A percentile compares a stretch with the other conserved stretches of the same genome.
phyloP scores from a whole-genome alignment of 1,284 basidiomycete species.

The Puccinia novopanici region DNA sequence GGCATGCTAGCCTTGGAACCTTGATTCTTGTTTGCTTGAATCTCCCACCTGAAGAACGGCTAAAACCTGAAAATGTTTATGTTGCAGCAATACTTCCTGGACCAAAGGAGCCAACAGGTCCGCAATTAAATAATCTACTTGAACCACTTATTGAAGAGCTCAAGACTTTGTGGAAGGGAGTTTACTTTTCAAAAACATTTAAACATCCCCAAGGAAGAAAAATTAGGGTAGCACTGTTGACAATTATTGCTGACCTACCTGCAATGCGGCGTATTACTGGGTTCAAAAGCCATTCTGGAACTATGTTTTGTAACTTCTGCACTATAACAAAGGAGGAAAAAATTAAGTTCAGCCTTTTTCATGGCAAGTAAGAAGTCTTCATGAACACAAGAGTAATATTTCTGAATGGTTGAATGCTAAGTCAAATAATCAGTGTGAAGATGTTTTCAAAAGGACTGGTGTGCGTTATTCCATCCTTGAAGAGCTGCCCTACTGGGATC shows the following conservation, averaged over 20 bases:
- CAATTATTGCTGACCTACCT: constrained; percentile 19
- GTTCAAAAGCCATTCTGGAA: too few species aligned
- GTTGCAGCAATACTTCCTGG: constrained; percentile 60
- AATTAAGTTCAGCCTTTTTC: background rate
- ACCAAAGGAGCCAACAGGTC: constrained; percentile 50
- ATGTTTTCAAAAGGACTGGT: too few species aligned
- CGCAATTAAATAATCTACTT: constrained; percentile 58
- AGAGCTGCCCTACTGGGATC: too few species aligned
- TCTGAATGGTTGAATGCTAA: too few species aligned
- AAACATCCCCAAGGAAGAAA: constrained; percentile 6
- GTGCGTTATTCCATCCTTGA: too few species aligned
- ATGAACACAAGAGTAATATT: too few species aligned
- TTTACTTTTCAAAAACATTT: constrained; percentile 29
- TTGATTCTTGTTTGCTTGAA: constrained; percentile 33
- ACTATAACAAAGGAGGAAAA: constrained; percentile 12
- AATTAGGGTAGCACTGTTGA: constrained; percentile 11
- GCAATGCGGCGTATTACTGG: constrained; percentile 18
- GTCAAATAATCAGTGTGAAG: too few species aligned
- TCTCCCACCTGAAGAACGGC: constrained; percentile 57
- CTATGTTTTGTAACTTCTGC: constrained; percentile 26
- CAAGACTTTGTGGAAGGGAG: too few species aligned
- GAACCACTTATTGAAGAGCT: constrained; percentile 57
- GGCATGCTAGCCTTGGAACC: constrained; percentile 6
- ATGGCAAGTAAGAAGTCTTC: too few species aligned
- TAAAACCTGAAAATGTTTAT: constrained; percentile 60